phyloP scores from a whole-genome alignment of 1,284 basidiomycete genomes.

The Trichosporon inkin region DNA sequence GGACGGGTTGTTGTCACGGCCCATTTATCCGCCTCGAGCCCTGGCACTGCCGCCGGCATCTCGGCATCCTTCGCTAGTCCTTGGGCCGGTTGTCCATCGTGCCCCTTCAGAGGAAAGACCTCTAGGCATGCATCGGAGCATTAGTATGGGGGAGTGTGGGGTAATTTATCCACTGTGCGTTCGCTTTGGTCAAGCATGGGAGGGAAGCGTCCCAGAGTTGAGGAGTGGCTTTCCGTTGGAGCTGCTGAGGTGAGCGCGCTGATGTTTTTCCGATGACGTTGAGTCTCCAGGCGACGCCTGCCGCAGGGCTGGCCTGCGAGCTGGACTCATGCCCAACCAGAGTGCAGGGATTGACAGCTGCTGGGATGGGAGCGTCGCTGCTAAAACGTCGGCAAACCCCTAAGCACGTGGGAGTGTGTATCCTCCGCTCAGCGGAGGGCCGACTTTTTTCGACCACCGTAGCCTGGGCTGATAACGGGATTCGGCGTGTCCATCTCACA shows the following conservation, averaged over 20 bases:
- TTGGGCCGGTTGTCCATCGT: neutral
- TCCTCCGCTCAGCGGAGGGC: neutral
- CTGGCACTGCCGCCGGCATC: conserved; percentile 5
- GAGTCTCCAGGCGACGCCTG: neutral
- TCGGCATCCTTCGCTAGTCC: neutral
- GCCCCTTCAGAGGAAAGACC: neutral
- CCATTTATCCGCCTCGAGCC: neutral
- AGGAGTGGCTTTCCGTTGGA: too few species aligned
- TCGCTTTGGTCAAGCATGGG: neutral
- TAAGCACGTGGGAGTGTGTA: conserved; percentile 1
- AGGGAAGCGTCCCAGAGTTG: neutral
- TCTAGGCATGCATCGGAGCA: neutral
- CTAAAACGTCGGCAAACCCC: neutral
- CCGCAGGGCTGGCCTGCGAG: neutral
- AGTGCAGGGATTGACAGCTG: neutral
- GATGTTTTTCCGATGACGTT: conserved; percentile 4
- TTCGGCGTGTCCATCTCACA: neutral
- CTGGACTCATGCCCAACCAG: neutral
- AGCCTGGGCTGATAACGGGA: neutral
- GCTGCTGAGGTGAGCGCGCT: neutral
- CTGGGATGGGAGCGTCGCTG: neutral
- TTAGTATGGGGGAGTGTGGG: neutral
- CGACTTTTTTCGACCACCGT: neutral
- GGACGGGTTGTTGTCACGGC: neutral
- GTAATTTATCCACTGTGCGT: neutral